Evolutionary conservation across 148 eudicot species (phyloP).

Genomic region (Chenopodium quinoa): DNA sequence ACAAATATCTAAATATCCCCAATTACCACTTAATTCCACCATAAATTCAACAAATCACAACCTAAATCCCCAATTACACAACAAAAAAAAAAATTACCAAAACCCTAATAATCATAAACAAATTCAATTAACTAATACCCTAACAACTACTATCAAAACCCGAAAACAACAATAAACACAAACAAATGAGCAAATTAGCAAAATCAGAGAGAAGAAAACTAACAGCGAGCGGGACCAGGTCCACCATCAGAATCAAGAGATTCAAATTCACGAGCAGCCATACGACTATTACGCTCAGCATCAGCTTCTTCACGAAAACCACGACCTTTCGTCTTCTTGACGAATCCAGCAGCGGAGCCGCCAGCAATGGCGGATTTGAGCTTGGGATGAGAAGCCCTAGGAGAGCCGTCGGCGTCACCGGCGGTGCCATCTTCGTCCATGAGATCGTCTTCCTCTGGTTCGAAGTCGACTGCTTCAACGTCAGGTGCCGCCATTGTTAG

Average conservation of each 20-base stretch:
- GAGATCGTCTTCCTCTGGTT: slow-evolving; percentile 87
- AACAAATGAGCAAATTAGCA: not conserved
- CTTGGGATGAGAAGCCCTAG: slow-evolving; percentile 46
- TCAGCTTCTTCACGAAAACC: slow-evolving; percentile 61
- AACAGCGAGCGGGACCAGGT: slow-evolving; percentile 82
- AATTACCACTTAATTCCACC: not conserved
- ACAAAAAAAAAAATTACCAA: not conserved
- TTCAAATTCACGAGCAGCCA: slow-evolving; percentile 57
- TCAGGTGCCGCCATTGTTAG: slow-evolving; percentile 56
- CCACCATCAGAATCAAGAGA: slow-evolving; percentile 73
- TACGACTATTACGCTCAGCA: slow-evolving; percentile 47
- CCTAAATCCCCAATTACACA: not conserved
- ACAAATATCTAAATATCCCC: too few relatives aligned
- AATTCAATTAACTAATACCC: not conserved
- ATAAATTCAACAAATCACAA: not conserved
- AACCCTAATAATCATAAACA: slow-evolving; percentile 8
- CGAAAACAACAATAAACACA: not conserved
- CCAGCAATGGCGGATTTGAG: slow-evolving; percentile 70
- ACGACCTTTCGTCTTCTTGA: slow-evolving; percentile 74
- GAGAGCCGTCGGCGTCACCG: slow-evolving; percentile 37
- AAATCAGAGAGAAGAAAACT: slow-evolving; percentile 21
- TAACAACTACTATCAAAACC: not conserved
- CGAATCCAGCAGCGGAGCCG: slow-evolving; percentile 23
- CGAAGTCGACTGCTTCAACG: slow-evolving; percentile 81
- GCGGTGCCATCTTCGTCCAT: slow-evolving; percentile 76